Conservation (phyloP, 2,329 filamentous ascomycete genomes). For the Claviceps sp. region DNA sequence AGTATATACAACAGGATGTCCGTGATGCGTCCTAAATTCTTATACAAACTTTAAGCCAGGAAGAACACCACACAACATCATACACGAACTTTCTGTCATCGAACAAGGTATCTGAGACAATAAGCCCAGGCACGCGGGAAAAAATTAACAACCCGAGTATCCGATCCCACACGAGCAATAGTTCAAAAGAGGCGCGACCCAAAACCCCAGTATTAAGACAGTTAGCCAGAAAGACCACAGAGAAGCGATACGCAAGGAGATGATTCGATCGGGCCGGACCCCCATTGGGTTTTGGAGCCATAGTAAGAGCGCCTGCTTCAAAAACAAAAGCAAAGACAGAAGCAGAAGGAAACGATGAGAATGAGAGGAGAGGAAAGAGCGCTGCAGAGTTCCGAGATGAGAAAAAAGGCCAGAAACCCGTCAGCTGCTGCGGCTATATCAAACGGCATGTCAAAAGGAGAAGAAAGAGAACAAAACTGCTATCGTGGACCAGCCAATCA, state of each 20-base stretch:
- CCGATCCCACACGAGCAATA: no score
- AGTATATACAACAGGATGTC: no score
- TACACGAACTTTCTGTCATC: slow-evolving; percentile 28
- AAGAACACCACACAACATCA: neutral
- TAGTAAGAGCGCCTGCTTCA: no score
- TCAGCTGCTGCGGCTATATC: neutral
- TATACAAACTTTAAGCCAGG: no score
- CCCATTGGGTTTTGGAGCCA: no score
- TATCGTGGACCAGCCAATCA: slow-evolving; percentile 38
- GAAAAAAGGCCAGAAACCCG: neutral
- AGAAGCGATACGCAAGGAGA: neutral
- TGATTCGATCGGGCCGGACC: no score
- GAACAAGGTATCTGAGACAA: slow-evolving; percentile 45
- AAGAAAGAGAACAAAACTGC: slow-evolving; percentile 15
- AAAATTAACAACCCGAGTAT: slow-evolving; percentile 10
- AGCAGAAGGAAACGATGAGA: neutral
- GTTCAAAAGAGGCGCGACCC: no score
- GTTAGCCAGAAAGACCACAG: slow-evolving; percentile 6
- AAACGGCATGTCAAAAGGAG: neutral
- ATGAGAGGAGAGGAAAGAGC: neutral
- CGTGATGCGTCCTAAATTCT: no score
- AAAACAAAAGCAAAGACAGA: neutral
- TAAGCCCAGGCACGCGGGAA: slow-evolving; percentile 11
- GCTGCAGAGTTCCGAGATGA: neutral
- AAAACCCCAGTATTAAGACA: no score